phyloP scores from a whole-genome alignment of 305 asterid genomes.

The Andrographis paniculata region DNA sequence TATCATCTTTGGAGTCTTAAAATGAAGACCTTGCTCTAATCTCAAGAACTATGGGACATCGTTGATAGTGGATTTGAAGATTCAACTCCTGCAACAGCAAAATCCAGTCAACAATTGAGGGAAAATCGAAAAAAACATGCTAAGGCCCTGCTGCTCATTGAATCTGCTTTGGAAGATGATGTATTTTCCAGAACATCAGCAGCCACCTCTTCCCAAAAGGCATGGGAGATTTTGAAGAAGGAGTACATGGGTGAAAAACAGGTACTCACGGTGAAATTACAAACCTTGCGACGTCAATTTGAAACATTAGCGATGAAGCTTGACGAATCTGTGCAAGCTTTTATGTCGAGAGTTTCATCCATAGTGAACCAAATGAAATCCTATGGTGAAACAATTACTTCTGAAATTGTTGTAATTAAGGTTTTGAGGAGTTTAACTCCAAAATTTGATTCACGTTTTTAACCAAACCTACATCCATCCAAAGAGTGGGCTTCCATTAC shows the following conservation, averaged over 20 bases:
- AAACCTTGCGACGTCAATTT: too few relatives aligned
- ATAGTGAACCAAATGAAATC: slow-evolving; percentile 11
- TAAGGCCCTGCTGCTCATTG: slow-evolving; percentile 12
- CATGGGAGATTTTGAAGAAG: slow-evolving; percentile 6
- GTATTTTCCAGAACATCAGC: slow-evolving; percentile 6
- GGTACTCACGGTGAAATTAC: slow-evolving; percentile 11
- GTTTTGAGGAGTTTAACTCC: slow-evolving; percentile 13
- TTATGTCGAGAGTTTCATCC: too few relatives aligned
- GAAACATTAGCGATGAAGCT: too few relatives aligned
- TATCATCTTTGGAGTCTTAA: neutral
- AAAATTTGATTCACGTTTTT: slow-evolving; percentile 19
- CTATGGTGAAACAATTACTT: neutral
- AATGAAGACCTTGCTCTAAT: neutral
- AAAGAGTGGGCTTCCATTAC: too few relatives aligned
- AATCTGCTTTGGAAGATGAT: slow-evolving; percentile 2
- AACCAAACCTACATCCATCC: too few relatives aligned
- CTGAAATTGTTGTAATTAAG: slow-evolving; percentile 6
- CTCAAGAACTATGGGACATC: neutral
- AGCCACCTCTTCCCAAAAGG: slow-evolving; percentile 4
- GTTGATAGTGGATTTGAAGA: neutral
- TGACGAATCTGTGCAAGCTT: too few relatives aligned
- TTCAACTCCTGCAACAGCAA: neutral
- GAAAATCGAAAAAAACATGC: neutral
- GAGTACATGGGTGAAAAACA: slow-evolving; percentile 15
- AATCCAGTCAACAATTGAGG: neutral